phyloP scores from a whole-genome alignment of 1,139 yeast species.

The Debaryomyces fabryi region DNA sequence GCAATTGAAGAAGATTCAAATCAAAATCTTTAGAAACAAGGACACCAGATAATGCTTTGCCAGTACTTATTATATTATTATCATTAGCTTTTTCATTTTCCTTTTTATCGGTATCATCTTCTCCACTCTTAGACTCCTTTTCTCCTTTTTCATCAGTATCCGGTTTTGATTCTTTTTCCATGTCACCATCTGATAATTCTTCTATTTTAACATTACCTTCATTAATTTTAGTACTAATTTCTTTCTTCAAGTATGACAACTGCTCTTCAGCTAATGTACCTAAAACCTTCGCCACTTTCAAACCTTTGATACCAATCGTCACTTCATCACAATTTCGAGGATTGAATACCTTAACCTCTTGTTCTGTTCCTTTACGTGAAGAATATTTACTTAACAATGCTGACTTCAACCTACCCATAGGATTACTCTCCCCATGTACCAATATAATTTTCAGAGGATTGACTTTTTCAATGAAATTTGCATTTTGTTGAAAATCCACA shows the following conservation, averaged over 20 bases:
- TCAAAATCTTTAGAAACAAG: constrained; percentile 91
- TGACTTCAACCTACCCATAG: constrained; percentile 95
- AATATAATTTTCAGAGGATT: constrained; percentile 82
- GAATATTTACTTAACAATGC: constrained; percentile 88
- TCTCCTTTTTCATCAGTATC: constrained; percentile 20
- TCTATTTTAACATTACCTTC: constrained; percentile 18
- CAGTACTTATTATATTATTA: constrained; percentile 26
- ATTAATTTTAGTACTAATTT: constrained; percentile 26
- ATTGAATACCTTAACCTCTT: constrained; percentile 89
- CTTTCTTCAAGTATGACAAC: constrained; percentile 34
- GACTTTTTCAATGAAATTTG: constrained; percentile 86
- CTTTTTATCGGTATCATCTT: constrained; percentile 19
- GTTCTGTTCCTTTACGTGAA: constrained; percentile 78
- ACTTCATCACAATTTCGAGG: constrained; percentile 91
- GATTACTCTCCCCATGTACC: constrained; percentile 98
- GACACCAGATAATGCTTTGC: constrained; percentile 75
- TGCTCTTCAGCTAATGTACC: constrained; percentile 71
- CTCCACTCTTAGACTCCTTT: constrained; percentile 10
- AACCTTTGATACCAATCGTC: constrained; percentile 75
- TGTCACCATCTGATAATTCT: constrained; percentile 14
- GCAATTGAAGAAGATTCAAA: constrained; percentile 75
- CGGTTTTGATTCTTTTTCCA: constrained; percentile 18
- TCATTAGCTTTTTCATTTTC: constrained; percentile 15
- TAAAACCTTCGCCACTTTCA: constrained; percentile 82
- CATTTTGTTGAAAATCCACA: constrained; percentile 92